These are phyloP conservation scores for Cochlearia excelsa DNA, from an alignment of 345 rosid genomes.

Conservation along the genomic window DNA sequence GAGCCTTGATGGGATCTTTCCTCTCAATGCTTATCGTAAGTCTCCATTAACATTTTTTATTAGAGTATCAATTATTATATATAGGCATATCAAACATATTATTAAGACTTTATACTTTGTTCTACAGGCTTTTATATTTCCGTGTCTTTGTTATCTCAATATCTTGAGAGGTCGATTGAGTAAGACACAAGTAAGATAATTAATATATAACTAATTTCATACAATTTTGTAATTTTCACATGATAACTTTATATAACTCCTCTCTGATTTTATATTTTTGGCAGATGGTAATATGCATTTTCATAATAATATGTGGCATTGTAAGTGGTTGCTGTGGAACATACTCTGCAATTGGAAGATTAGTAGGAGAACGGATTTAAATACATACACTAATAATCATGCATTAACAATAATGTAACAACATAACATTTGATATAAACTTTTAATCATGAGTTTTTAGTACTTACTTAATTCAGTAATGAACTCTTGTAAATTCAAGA, in stretches of 20 bases:
- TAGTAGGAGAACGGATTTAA: conserved; percentile 42
- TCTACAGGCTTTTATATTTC: conserved; percentile 60
- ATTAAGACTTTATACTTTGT: not conserved
- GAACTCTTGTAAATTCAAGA: not conserved
- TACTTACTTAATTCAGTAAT: not conserved
- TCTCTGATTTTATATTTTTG: not conserved
- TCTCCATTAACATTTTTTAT: conserved; percentile 4
- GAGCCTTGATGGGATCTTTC: conserved; percentile 69
- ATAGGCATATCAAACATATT: conserved; percentile 5
- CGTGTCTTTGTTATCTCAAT: conserved; percentile 66
- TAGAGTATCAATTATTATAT: not conserved
- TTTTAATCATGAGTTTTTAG: not conserved
- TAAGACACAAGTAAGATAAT: conserved; percentile 51
- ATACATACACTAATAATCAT: not conserved
- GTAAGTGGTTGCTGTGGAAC: conserved; percentile 55
- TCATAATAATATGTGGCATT: conserved; percentile 45
- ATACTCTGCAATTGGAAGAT: conserved; percentile 54
- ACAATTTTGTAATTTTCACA: too few species aligned
- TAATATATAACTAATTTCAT: too few species aligned
- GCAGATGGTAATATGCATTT: conserved; percentile 51
- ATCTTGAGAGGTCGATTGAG: conserved; percentile 43
- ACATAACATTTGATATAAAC: conserved; percentile 1
- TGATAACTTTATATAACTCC: not conserved
- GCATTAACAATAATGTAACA: not conserved
- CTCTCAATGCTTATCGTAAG: conserved; percentile 72